Conservation (phyloP, 2,329 filamentous ascomycete species). For the Neonectria sp. region DNA sequence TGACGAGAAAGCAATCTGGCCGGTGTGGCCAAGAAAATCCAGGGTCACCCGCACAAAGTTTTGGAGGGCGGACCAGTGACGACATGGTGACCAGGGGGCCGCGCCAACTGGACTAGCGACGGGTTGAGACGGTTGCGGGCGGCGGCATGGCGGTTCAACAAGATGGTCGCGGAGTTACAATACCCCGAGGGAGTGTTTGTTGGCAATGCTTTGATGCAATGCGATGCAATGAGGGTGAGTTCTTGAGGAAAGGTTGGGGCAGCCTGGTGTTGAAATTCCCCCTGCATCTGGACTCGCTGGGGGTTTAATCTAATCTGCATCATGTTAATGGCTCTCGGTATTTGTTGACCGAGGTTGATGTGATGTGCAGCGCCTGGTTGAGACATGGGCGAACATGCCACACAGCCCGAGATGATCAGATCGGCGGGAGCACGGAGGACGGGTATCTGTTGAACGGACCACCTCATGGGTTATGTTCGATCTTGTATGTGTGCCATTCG, state of each 20-base stretch:
- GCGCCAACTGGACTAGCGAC: conserved; percentile 6
- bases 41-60: conserved; percentile 29
- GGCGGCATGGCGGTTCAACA: conserved; percentile 36
- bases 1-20: conserved; percentile 29
- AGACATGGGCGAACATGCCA: conserved; percentile 2
- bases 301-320: background rate
- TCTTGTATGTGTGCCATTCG: background rate
- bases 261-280: background rate
- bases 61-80: conserved; percentile 33
- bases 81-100: conserved; percentile 30
- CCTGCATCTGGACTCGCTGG: background rate
- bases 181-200: conserved; percentile 12
- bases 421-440: conserved; percentile 9
- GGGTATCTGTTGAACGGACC: conserved; percentile 14
- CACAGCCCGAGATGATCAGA: conserved; percentile 13
- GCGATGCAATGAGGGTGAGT: conserved; percentile 1
- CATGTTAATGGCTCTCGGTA: background rate
- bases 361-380: background rate
- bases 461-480: conserved; percentile 8
- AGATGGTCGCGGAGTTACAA: conserved; percentile 11
- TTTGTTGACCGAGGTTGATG: conserved; percentile 14
- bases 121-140: conserved; percentile 43
- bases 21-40: conserved; percentile 31
- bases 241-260: conserved; percentile 9
- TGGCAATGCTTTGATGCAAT: background rate